Percentiles rank a stretch among this genome's conserved stretches.
These are phyloP conservation scores for Xylariales sp. DNA, from an alignment of 2,329 filamentous ascomycete genomes.

Conservation along the genomic window DNA sequence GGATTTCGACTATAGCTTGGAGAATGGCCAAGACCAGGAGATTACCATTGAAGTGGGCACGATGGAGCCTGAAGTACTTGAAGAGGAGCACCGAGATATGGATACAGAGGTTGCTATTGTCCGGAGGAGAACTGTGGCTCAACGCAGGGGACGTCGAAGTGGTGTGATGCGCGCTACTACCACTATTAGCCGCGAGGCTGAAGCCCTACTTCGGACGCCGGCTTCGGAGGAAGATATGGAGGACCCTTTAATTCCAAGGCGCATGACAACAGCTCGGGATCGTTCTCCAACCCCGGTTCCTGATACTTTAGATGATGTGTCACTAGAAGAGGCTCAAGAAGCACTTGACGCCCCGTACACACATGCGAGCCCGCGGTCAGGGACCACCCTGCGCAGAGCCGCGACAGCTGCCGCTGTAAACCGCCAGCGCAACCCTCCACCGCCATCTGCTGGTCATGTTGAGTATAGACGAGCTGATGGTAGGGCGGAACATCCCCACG, in stretches of 20 bases:
- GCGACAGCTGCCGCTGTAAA: slow-evolving; percentile 81
- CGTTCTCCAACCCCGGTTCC: slow-evolving; percentile 39
- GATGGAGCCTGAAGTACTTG: slow-evolving; percentile 73
- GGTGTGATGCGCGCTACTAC: slow-evolving; percentile 64
- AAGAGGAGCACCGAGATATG: slow-evolving; percentile 79
- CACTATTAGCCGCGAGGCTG: slow-evolving; percentile 50
- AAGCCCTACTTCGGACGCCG: slow-evolving; percentile 48
- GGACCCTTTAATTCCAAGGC: slow-evolving; percentile 65
- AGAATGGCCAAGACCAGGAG: slow-evolving; percentile 66
- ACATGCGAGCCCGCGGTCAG: slow-evolving; percentile 77
- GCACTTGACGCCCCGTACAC: slow-evolving; percentile 78
- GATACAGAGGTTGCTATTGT: slow-evolving; percentile 84
- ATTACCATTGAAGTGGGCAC: slow-evolving; percentile 80
- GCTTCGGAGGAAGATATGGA: slow-evolving; percentile 56
- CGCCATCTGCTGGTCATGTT: slow-evolving; percentile 64
- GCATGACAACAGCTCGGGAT: slow-evolving; percentile 54
- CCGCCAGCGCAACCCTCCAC: slow-evolving; percentile 71
- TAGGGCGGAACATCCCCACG: slow-evolving; percentile 79
- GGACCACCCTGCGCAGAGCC: slow-evolving; percentile 76
- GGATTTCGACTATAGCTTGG: slow-evolving; percentile 75
- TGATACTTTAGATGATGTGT: slow-evolving; percentile 59
- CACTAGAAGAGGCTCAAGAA: slow-evolving; percentile 67
- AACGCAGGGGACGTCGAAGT: slow-evolving; percentile 63
- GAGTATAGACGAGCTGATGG: slow-evolving; percentile 77
- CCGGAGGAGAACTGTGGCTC: slow-evolving; percentile 76